phyloP scores from a whole-genome alignment of 805 yeast species.

The Jamesozyma piceae region DNA sequence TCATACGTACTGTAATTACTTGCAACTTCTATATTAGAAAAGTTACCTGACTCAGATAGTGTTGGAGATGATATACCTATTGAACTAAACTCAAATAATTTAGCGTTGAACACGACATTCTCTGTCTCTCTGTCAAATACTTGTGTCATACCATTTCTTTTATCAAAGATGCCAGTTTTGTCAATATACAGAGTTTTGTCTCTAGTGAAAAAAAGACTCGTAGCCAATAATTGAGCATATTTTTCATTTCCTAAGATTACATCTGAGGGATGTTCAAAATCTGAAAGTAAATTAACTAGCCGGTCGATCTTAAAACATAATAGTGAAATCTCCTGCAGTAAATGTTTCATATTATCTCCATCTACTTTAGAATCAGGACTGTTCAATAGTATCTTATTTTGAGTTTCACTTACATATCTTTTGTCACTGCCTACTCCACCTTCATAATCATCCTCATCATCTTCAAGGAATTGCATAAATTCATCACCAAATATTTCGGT shows the following conservation, averaged over 20 bases:
- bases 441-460: slow-evolving; percentile 8
- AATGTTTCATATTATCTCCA: slow-evolving; percentile 8
- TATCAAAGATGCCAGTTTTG: neutral
- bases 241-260: slow-evolving; percentile 10
- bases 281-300: slow-evolving; percentile 17
- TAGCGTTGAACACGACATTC: neutral
- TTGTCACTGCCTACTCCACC: neutral
- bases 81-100: neutral
- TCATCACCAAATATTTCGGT: slow-evolving; percentile 27
- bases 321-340: slow-evolving; percentile 21
- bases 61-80: neutral
- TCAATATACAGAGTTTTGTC: neutral
- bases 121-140: neutral
- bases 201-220: neutral
- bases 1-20: neutral
- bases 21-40: neutral
- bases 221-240: slow-evolving; percentile 10
- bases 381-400: neutral
- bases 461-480: slow-evolving; percentile 15
- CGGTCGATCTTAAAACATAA: slow-evolving; percentile 17
- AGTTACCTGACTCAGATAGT: neutral
- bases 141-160: neutral
- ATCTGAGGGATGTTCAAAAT: slow-evolving; percentile 22
- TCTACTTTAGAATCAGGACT: neutral
- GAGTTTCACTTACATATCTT: neutral